Evolutionary conservation across 371 early-diverging fungal species (phyloP), one percentile per base, ranked within the genome.

Genomic region (Mycotypha africana): DNA sequence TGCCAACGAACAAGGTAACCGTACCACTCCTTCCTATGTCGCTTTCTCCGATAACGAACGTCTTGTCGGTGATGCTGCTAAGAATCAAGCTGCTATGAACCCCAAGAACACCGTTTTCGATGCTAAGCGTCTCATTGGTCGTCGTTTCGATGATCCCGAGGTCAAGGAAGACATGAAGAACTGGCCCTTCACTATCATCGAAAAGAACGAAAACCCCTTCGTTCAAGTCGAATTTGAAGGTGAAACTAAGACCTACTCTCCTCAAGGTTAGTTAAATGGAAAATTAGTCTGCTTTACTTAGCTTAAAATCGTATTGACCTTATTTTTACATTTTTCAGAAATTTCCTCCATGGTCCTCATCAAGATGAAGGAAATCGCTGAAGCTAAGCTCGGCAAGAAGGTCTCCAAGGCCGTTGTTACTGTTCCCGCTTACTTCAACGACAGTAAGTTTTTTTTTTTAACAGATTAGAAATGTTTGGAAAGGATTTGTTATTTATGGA

Each of bases 91-190:
- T 50, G 85, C 87, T 34, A 81, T 87, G 85, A 85, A 88, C 76
- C 86, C 86, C 44, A 68, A 74, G 65, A 89, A 91, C 74, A 92
- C 92, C 51, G 88, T 95, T 42, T 97, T 92, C 73, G 93, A 93
- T 68, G 93, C 89, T 60, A 95, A 95, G 82, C 92, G 96, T 81
- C 78, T 93, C 24, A 93, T 98, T 62, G 97, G 97, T 81, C 87
- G 95, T 60, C 89, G 90, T 56, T 92, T 89, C 73, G 81, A 78
- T 54, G 95, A 95, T 61, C 59, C 75, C 49, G 91, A 88, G 54
- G 88, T 94, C 47, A 82, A 91, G 74, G 69, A 85, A 51, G 95
- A 94, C 74, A 88, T 90, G 80, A 89, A 86, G 78, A 87, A 85
- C 79, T 89, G 92, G 79, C 86, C 91, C 40, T 89, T 89, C 82